Conservation (phyloP, 2,329 filamentous ascomycete genomes). For the Geoglossum cookeanum region DNA sequence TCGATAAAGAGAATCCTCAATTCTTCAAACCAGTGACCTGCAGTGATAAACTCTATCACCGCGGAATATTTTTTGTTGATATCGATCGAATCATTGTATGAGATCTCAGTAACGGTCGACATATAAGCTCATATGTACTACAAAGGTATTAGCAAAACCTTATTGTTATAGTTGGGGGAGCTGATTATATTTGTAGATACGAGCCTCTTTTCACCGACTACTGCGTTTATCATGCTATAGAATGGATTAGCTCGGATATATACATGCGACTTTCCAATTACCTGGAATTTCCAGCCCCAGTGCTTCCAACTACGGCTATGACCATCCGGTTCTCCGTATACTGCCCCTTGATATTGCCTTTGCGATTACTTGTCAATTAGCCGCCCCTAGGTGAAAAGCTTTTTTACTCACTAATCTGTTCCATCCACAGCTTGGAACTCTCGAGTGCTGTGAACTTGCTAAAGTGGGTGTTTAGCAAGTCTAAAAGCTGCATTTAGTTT, state of each 20-base stretch:
- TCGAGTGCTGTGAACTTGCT: too few relatives aligned
- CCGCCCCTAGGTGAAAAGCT: too few relatives aligned
- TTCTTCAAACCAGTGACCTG: conserved; percentile 33
- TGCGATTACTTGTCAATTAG: too few relatives aligned
- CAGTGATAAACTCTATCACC: conserved; percentile 37
- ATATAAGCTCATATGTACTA: conserved; percentile 42
- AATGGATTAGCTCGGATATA: background rate
- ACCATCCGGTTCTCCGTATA: conserved; percentile 27
- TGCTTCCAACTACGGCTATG: conserved; percentile 41
- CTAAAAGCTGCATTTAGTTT: too few relatives aligned
- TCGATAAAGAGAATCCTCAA: conserved; percentile 30
- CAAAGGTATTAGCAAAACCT: too few relatives aligned
- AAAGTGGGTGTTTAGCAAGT: too few relatives aligned
- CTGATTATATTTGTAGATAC: conserved; percentile 24
- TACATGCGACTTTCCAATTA: background rate
- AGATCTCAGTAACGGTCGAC: conserved; percentile 40
- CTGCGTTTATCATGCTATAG: conserved; percentile 36
- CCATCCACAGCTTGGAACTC: too few relatives aligned
- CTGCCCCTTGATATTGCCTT: too few relatives aligned
- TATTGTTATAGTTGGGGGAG: background rate
- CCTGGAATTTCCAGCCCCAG: conserved; percentile 40
- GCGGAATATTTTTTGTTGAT: conserved; percentile 28
- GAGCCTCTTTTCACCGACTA: conserved; percentile 40
- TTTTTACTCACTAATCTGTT: too few relatives aligned
- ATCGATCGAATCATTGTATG: conserved; percentile 30